Conservation (phyloP, 495 filamentous ascomycete species). For the Talaromyces trachyspermus region DNA sequence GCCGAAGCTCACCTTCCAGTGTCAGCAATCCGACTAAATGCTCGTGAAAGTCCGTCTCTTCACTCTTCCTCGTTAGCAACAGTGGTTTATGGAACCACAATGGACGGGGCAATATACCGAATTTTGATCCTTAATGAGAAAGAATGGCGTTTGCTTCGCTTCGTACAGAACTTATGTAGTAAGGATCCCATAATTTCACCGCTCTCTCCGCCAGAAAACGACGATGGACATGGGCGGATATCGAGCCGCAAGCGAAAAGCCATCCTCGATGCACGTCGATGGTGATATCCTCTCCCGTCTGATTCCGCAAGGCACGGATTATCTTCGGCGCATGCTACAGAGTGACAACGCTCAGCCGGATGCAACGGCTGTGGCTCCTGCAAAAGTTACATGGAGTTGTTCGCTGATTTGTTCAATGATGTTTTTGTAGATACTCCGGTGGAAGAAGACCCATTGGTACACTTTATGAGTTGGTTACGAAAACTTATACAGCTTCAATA, state of each 20-base stretch:
- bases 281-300: conserved; percentile 57
- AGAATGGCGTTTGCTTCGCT: conserved; percentile 52
- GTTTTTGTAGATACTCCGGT: background rate
- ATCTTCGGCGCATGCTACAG: conserved; percentile 33
- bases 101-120: conserved; percentile 58
- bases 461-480: conserved; percentile 6
- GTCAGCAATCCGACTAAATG: conserved; percentile 24
- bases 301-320: conserved; percentile 36
- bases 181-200: conserved; percentile 32
- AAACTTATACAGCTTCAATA: background rate
- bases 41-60: conserved; percentile 11
- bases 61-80: conserved; percentile 7
- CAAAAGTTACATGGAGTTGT: conserved; percentile 2
- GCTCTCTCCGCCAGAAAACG: conserved; percentile 22
- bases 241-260: conserved; percentile 26
- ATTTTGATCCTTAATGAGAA: conserved; percentile 48
- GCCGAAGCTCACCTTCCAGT: conserved; percentile 27
- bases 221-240: conserved; percentile 18
- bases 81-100: conserved; percentile 48
- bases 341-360: background rate
- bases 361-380: background rate
- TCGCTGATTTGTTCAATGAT: background rate
- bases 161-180: conserved; percentile 54
- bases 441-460: background rate
- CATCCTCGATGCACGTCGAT: conserved; percentile 55